A percentile compares a stretch with the other conserved stretches of the same genome.
Conservation (phyloP, 2,329 filamentous ascomycete species). For the Xylaria hypoxylon region DNA sequence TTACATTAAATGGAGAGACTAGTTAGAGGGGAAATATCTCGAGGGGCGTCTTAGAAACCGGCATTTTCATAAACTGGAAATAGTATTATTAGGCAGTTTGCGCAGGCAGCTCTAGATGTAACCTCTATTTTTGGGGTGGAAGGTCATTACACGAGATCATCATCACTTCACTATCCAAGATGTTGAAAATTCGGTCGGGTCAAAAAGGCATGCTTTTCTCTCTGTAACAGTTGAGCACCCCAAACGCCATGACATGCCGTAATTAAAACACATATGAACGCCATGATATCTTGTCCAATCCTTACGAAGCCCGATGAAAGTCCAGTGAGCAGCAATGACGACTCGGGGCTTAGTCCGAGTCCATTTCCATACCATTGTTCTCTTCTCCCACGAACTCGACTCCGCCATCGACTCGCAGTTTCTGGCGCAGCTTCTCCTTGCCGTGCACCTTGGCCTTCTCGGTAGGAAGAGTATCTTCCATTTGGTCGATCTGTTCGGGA, state of each 20-base stretch:
- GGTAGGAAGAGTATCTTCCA: constrained; percentile 48
- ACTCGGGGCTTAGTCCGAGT: constrained; percentile 49
- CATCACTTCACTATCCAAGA: constrained; percentile 12
- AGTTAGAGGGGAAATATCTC: neutral
- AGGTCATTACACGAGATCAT: constrained; percentile 9
- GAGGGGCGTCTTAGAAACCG: neutral
- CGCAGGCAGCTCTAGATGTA: constrained; percentile 1
- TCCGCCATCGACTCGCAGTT: constrained; percentile 55
- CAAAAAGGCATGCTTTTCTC: constrained; percentile 27
- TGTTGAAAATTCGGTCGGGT: neutral
- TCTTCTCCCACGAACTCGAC: constrained; percentile 57
- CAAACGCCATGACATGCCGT: constrained; percentile 51
- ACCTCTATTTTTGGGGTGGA: neutral
- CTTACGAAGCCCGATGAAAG: constrained; percentile 23
- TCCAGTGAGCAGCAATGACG: constrained; percentile 17
- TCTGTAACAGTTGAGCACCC: constrained; percentile 36
- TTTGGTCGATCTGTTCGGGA: constrained; percentile 52
- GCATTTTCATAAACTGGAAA: constrained; percentile 2
- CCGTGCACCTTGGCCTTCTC: constrained; percentile 55
- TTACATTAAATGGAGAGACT: neutral
- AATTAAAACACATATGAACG: constrained; percentile 43
- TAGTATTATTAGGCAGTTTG: neutral
- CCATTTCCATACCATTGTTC: constrained; percentile 56
- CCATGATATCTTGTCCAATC: constrained; percentile 45
- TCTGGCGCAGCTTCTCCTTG: constrained; percentile 55